A percentile compares a stretch with the other conserved stretches of the same genome.
phyloP scores from a whole-genome alignment of 768 basidiomycete species.

The Crassisporium funariophilum region DNA sequence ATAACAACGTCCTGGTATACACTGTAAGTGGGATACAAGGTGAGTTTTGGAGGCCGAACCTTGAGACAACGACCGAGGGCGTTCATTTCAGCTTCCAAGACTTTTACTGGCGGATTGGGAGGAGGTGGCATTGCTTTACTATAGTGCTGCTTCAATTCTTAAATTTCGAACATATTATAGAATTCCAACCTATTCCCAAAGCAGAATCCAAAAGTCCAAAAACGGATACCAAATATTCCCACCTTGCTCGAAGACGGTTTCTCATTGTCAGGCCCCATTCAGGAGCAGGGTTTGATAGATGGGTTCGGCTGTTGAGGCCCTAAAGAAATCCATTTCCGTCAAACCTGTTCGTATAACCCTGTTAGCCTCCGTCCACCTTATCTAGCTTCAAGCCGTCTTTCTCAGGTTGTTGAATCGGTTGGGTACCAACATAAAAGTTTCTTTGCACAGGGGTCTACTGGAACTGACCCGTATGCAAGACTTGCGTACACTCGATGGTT shows the following conservation, averaged over 20 bases:
- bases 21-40: not conserved
- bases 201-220: no score
- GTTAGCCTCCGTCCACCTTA: no score
- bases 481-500: slow-evolving; percentile 19
- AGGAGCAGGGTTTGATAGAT: no score
- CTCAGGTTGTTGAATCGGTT: not conserved
- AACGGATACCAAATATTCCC: no score
- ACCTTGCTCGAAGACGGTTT: no score
- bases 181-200: no score
- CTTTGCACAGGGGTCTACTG: slow-evolving; percentile 9
- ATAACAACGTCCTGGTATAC: slow-evolving; percentile 56
- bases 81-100: slow-evolving; percentile 67
- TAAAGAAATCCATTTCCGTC: no score
- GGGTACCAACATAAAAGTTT: not conserved
- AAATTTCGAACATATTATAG: no score
- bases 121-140: slow-evolving; percentile 38
- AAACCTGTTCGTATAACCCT: no score
- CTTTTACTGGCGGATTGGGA: slow-evolving; percentile 49
- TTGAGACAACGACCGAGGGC: slow-evolving; percentile 60
- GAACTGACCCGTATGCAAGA: slow-evolving; percentile 19
- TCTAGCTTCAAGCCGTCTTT: not conserved
- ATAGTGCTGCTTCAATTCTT: slow-evolving; percentile 32
- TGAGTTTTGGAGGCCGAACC: slow-evolving; percentile 38
- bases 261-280: no score
- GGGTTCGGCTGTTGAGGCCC: no score